These are phyloP conservation scores for Hemerocallis citrina DNA, from an alignment of 106 monocot species.

Conservation along the genomic window DNA sequence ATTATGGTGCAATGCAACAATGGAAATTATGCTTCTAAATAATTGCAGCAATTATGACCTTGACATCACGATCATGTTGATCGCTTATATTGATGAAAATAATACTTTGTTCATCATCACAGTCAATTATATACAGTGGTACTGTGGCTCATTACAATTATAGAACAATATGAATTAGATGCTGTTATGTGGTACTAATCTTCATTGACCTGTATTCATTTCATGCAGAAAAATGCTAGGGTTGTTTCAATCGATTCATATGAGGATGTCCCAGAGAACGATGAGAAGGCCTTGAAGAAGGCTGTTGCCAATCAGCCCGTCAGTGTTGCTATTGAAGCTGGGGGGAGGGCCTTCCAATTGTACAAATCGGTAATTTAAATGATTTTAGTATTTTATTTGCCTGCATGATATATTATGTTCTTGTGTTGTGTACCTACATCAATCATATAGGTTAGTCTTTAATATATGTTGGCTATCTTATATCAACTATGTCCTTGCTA, in stretches of 20 bases:
- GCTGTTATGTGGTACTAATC: background rate
- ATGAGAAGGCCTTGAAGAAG: conserved; percentile 33
- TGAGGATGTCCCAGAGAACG: conserved; percentile 41
- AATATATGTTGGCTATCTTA: no score
- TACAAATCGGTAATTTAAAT: conserved; percentile 34
- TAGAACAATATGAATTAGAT: background rate
- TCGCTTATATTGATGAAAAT: no score
- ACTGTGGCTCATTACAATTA: background rate
- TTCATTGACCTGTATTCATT: background rate
- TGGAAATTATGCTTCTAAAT: no score
- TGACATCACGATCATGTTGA: background rate
- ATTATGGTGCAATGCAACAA: no score
- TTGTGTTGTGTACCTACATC: no score
- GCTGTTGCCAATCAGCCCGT: conserved; percentile 37
- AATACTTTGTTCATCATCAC: background rate
- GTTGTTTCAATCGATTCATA: conserved; percentile 37
- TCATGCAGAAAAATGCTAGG: conserved; percentile 24
- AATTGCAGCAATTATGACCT: background rate
- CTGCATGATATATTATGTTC: no score
- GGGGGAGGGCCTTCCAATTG: conserved; percentile 33
- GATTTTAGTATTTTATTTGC: no score
- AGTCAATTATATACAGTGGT: background rate
- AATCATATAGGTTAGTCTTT: no score
- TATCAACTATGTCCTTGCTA: no score
- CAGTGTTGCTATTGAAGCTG: conserved; percentile 40